Base-by-base conservation (phyloP, 192 early-diverging fungal genomes). In the Coemansia sp. region DNA sequence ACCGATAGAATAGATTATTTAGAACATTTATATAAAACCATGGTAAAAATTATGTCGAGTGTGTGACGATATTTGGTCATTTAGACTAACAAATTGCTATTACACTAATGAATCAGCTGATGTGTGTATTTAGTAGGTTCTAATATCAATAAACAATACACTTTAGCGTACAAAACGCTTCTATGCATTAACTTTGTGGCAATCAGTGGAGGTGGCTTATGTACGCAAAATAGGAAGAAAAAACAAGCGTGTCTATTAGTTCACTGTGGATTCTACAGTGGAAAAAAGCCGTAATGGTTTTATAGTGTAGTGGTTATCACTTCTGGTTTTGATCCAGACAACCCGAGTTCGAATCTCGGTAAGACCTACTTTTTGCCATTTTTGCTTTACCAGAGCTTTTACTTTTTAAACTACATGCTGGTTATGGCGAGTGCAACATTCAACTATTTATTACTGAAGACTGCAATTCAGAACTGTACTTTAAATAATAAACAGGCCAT, bases 401-500 rank as follows among this genome's bases (percentile, higher is more conserved):
- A 92, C 54, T 90, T 88, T 50, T 81, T 85, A 60, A 88, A 89
- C 63, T 89, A 91, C 66, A 60, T 90, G 50, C 67, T 90, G 17
- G 88, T 87, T 63, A 76, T 87, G 79, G 73, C 67, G 56, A 64
- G 32, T 52, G 37, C 17, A 43, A 43, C 15, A n/a, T 2, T 10
- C 11, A 43, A 15, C 14, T 45, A 8, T 50, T 35, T 37, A 50
- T 11, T 35, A 48, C 19, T 32, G 9, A 1, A 21, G 11, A 5
- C 7, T 55, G 83, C 32, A 1, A 35, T 8, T 35, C 6, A 8
- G 8, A 8, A 8, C 6, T 8, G 32, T 8, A 35, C 7, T 35
- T 35, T 8, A 35, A 35, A 8, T 8, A 8, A 35, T 35, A 35
- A 5, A 35, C 8, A 6, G 27, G 4, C 8, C 7, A 8, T 35